Percentiles rank a stretch among this genome's conserved stretches.
These are phyloP conservation scores for Deakozyma indianensis DNA, from an alignment of 805 yeast genomes.

Conservation along the genomic window DNA sequence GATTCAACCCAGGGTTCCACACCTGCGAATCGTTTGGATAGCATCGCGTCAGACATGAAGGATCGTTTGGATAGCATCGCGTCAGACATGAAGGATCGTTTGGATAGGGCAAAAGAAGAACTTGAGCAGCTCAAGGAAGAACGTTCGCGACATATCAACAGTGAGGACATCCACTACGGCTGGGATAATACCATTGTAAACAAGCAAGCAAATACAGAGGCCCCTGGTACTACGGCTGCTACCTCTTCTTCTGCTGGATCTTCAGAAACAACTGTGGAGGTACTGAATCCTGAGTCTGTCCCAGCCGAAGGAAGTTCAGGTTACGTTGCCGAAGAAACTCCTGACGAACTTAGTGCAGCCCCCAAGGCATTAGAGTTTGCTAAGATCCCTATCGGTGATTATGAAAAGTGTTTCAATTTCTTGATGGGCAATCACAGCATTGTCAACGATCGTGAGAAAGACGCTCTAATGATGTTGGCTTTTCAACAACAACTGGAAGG, in stretches of 20 bases:
- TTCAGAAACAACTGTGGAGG: conserved; percentile 19
- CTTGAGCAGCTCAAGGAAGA: conserved; percentile 55
- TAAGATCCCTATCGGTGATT: conserved; percentile 34
- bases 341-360: conserved; percentile 34
- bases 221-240: conserved; percentile 14
- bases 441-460: conserved; percentile 73
- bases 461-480: conserved; percentile 83
- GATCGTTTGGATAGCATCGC: conserved; percentile 23
- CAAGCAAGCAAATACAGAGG: conserved; percentile 26
- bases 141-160: conserved; percentile 59
- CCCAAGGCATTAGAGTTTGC: conserved; percentile 46
- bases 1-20: conserved; percentile 43
- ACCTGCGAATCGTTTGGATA: conserved; percentile 19
- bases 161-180: conserved; percentile 86
- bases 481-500: conserved; percentile 68
- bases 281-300: conserved; percentile 16
- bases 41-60: conserved; percentile 38
- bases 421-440: conserved; percentile 46
- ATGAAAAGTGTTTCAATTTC: conserved; percentile 35
- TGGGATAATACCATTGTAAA: conserved; percentile 77
- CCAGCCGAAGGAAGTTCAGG: neutral
- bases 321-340: conserved; percentile 11
- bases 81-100: conserved; percentile 51
- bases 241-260: conserved; percentile 17
- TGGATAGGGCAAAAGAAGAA: conserved; percentile 49